Percentiles rank a stretch among this genome's conserved stretches.
Conservation (phyloP, 306 rosid species). For the Rubus idaeus region DNA sequence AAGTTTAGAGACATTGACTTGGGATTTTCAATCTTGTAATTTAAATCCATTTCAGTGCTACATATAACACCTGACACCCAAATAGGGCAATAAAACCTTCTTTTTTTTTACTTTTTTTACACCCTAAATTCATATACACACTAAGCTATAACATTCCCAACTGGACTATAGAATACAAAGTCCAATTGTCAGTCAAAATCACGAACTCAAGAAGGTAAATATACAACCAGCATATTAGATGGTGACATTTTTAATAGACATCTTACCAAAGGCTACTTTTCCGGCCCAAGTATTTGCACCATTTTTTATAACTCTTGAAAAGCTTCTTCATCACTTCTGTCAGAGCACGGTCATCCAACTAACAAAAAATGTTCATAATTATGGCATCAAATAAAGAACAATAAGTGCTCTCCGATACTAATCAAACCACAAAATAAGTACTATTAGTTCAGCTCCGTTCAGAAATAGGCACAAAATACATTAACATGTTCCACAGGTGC, state of each 20-base stretch:
- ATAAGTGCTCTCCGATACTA: background rate
- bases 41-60: background rate
- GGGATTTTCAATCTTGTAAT: background rate
- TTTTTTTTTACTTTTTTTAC: background rate
- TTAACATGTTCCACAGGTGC: background rate
- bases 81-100: background rate
- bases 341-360: slow-evolving; percentile 96
- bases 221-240: slow-evolving; percentile 10
- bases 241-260: background rate
- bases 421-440: background rate
- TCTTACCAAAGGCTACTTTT: slow-evolving; percentile 97
- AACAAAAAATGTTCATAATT: slow-evolving; percentile 31
- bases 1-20: background rate
- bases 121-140: background rate
- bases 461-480: background rate
- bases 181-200: background rate
- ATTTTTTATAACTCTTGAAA: slow-evolving; percentile 91
- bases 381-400: slow-evolving; percentile 30
- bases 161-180: background rate
- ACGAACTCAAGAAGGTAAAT: slow-evolving; percentile 3
- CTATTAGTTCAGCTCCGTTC: background rate
- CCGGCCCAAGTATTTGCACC: slow-evolving; percentile 99
- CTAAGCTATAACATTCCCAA: background rate
- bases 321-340: slow-evolving; percentile 99
- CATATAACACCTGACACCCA: background rate